Evolutionary conservation across 257 asterid species (phyloP).

Genomic region (Datura wrightii): DNA sequence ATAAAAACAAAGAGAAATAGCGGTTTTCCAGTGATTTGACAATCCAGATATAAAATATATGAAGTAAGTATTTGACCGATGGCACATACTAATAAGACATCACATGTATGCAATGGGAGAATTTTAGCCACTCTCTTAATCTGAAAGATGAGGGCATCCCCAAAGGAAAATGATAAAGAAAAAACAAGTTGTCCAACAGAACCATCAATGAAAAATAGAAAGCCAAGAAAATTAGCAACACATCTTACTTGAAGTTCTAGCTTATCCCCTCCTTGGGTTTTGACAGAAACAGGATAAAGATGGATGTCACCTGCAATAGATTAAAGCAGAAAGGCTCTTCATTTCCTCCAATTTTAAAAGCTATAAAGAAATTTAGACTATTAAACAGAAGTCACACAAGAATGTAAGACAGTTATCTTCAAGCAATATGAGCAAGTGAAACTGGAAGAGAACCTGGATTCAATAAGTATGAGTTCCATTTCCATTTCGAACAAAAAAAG

Average conservation of each 20-base stretch:
- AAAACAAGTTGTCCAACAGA: background rate
- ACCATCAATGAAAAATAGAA: conserved; percentile 4
- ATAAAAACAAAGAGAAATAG: background rate
- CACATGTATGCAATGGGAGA: background rate
- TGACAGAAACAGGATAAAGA: conserved; percentile 90
- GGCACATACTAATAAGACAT: background rate
- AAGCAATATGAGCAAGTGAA: background rate
- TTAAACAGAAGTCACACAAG: background rate
- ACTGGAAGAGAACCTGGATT: conserved; percentile 25
- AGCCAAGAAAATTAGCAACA: conserved; percentile 4
- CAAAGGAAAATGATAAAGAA: conserved; percentile 19
- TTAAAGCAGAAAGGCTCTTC: conserved; percentile 7
- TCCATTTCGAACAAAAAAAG: background rate
- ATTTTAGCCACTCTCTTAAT: conserved; percentile 26
- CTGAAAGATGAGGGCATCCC: background rate
- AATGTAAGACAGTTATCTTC: background rate
- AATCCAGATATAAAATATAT: background rate
- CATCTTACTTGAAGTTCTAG: conserved; percentile 82
- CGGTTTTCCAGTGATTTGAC: background rate
- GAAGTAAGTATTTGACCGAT: background rate
- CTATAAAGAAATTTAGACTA: background rate
- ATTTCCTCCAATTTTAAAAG: conserved; percentile 15
- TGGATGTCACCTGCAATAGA: conserved; percentile 70
- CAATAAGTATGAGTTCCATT: background rate
- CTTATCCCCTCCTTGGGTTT: conserved; percentile 85